A percentile compares a stretch with the other conserved stretches of the same genome.
These are phyloP conservation scores for Cornus controversa DNA, from an alignment of 148 eudicot species.

Conservation along the genomic window DNA sequence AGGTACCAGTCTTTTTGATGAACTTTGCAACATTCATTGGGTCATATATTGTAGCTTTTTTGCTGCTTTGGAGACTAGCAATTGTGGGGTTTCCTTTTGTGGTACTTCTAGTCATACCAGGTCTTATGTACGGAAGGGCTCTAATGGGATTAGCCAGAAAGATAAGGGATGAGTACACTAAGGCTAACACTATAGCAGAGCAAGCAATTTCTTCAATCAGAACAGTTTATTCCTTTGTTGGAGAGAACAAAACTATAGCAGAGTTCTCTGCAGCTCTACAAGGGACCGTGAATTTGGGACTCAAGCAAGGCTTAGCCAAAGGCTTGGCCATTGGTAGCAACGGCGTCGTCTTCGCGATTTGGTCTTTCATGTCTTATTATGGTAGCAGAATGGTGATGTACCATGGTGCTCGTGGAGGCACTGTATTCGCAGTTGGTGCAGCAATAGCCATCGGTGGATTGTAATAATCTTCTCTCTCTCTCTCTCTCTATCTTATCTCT, in stretches of 20 bases:
- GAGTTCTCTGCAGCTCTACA: slow-evolving; percentile 63
- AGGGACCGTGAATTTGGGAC: slow-evolving; percentile 62
- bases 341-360: slow-evolving; percentile 65
- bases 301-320: slow-evolving; percentile 77
- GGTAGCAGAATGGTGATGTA: slow-evolving; percentile 85
- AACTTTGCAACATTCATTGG: slow-evolving; percentile 63
- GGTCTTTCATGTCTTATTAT: slow-evolving; percentile 78
- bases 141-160: slow-evolving; percentile 64
- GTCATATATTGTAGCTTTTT: slow-evolving; percentile 54
- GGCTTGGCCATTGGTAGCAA: slow-evolving; percentile 83
- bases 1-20: slow-evolving; percentile 83
- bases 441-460: slow-evolving; percentile 72
- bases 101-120: slow-evolving; percentile 61
- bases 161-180: slow-evolving; percentile 51
- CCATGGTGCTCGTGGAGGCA: slow-evolving; percentile 77
- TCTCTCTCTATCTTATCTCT: background rate
- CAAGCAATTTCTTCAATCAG: slow-evolving; percentile 76
- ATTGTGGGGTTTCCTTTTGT: slow-evolving; percentile 67
- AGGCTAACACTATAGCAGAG: slow-evolving; percentile 58
- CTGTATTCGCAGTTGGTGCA: slow-evolving; percentile 69
- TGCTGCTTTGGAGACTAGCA: slow-evolving; percentile 70
- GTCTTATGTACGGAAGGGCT: slow-evolving; percentile 67
- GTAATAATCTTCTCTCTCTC: slow-evolving; percentile 28
- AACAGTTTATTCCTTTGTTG: slow-evolving; percentile 79
- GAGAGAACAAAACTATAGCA: slow-evolving; percentile 61